phyloP scores from a whole-genome alignment of 305 asterid genomes.

The Withania somnifera region DNA sequence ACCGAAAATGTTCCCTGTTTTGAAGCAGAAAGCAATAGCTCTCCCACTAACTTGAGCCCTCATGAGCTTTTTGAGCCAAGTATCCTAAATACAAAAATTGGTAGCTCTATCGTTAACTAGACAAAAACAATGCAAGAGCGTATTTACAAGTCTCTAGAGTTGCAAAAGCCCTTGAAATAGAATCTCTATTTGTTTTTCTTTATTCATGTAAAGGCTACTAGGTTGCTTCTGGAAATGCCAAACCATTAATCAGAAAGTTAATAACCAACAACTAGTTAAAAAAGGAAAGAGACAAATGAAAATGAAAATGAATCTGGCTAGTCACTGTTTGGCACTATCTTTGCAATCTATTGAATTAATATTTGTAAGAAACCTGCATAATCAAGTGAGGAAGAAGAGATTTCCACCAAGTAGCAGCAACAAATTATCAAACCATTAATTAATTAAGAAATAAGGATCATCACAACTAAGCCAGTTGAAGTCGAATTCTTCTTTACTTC shows the following conservation, averaged over 20 bases:
- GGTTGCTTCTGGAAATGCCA: not conserved
- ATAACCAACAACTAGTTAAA: not conserved
- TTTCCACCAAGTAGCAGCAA: not conserved
- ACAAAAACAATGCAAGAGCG: not conserved
- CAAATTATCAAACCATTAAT: not conserved
- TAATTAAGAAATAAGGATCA: not conserved
- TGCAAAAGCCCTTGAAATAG: slow-evolving; percentile 2
- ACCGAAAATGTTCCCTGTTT: not conserved
- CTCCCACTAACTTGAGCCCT: not conserved
- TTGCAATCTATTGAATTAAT: not conserved
- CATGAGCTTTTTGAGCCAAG: not conserved
- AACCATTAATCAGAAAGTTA: not conserved
- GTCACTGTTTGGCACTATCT: not conserved
- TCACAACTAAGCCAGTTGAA: not conserved
- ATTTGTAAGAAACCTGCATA: not conserved
- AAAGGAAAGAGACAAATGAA: not conserved
- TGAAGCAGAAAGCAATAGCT: not conserved
- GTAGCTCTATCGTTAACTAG: not conserved
- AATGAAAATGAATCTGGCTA: not conserved
- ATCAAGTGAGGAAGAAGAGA: not conserved
- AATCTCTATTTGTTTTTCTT: not conserved
- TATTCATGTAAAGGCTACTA: not conserved
- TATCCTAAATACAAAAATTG: not conserved
- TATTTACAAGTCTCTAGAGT: not conserved
- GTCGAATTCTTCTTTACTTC: not conserved